phyloP scores from a whole-genome alignment of 169 alveolate species.

The Eimeria nieschulzi region DNA sequence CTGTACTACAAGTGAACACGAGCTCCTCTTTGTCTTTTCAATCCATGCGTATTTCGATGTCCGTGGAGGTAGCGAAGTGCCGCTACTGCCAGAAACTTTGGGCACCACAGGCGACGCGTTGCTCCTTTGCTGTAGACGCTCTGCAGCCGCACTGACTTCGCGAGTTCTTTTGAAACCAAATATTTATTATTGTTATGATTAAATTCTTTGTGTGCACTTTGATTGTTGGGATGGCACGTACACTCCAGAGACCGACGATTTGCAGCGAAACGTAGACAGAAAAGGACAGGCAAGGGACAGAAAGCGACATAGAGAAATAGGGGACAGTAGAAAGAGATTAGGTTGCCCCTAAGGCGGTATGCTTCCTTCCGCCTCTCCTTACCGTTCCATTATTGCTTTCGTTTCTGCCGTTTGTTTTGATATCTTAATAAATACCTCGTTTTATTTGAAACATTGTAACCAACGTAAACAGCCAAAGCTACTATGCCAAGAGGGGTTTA shows the following conservation, averaged over 20 bases:
- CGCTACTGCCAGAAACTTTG: no score
- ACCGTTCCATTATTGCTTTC: not conserved
- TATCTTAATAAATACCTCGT: no score
- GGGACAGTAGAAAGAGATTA: not conserved
- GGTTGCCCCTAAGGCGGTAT: not conserved
- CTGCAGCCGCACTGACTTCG: no score
- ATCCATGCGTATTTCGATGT: not conserved
- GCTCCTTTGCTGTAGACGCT: no score
- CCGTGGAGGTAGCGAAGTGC: no score
- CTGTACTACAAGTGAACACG: slow-evolving; percentile 47
- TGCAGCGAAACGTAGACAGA: not conserved
- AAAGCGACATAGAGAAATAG: not conserved
- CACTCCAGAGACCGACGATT: no score
- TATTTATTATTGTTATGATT: not conserved
- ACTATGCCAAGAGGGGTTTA: no score
- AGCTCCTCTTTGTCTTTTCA: no score
- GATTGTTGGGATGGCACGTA: no score
- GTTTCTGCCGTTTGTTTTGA: not conserved
- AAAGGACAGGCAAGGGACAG: not conserved
- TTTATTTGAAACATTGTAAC: no score
- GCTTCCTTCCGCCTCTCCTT: not conserved
- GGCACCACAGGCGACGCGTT: no score
- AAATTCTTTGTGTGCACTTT: not conserved
- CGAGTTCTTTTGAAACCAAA: not conserved
- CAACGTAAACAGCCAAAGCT: no score